Percentiles rank a stretch among this genome's conserved stretches.
These are phyloP conservation scores for Platismatia glauca DNA, from an alignment of 495 filamentous ascomycete species.

Conservation along the genomic window DNA sequence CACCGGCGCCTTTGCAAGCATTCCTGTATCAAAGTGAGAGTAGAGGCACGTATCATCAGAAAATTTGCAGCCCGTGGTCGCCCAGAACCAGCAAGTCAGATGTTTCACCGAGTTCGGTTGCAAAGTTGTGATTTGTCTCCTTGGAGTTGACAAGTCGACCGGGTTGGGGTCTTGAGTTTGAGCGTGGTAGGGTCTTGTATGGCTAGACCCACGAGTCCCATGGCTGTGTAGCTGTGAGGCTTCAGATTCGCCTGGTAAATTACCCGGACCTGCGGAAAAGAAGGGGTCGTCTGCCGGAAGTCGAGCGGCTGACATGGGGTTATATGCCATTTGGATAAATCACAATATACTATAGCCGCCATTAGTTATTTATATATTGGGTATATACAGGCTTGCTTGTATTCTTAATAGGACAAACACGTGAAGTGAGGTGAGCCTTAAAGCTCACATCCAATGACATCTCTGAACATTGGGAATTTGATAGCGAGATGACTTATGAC, in stretches of 20 bases:
- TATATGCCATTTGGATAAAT: not conserved
- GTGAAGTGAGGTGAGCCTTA: not conserved
- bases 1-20: constrained; percentile 16
- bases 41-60: constrained; percentile 20
- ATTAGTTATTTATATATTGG: not conserved
- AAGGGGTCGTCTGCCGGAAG: not conserved
- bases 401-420: accelerated
- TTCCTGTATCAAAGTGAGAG: constrained; percentile 20
- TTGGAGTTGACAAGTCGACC: not conserved
- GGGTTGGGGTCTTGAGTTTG: not conserved
- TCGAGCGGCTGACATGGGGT: not conserved
- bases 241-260: not conserved
- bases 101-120: constrained; percentile 14
- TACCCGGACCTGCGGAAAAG: not conserved
- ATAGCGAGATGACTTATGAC: not conserved
- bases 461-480: not conserved
- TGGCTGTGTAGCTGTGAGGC: not conserved
- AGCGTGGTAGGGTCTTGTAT: no score
- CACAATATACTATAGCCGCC: not conserved
- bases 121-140: not conserved
- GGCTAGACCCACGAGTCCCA: no score
- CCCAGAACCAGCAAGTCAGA: constrained; percentile 25
- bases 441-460: not conserved
- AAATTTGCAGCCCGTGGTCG: constrained; percentile 13
- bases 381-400: not conserved